phyloP scores from a whole-genome alignment of 352 stramenopile genomes.

The Phytophthora aleatoria region DNA sequence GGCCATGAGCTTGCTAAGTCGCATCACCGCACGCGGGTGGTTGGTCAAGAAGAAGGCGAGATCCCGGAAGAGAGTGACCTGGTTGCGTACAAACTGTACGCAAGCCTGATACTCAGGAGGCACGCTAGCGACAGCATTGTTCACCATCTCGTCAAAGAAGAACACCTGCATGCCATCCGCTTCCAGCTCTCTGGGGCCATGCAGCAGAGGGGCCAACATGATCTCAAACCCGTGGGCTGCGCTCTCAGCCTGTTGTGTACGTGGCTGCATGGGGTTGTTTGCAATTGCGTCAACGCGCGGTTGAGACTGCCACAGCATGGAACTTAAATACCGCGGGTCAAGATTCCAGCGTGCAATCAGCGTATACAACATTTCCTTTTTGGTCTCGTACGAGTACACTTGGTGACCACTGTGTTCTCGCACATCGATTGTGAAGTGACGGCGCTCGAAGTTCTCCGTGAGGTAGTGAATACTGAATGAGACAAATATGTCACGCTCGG shows the following conservation, averaged over 20 bases:
- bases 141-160: conserved; percentile 54
- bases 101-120: conserved; percentile 39
- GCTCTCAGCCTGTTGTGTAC: conserved; percentile 45
- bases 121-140: conserved; percentile 40
- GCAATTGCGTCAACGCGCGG: conserved; percentile 28
- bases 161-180: conserved; percentile 46
- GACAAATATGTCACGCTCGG: conserved; percentile 50
- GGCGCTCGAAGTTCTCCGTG: conserved; percentile 45
- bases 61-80: conserved; percentile 46
- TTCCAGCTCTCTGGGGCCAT: conserved; percentile 36
- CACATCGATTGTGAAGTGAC: conserved; percentile 55
- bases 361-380: conserved; percentile 47
- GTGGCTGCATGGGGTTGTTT: conserved; percentile 18
- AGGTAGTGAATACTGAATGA: conserved; percentile 55
- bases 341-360: conserved; percentile 53
- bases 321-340: conserved; percentile 49
- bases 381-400: conserved; percentile 41
- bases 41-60: conserved; percentile 53
- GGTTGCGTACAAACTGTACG: conserved; percentile 41
- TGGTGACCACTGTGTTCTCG: conserved; percentile 48
- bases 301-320: conserved; percentile 55
- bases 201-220: conserved; percentile 48
- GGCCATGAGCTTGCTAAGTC: conserved; percentile 45
- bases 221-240: conserved; percentile 50
- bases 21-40: conserved; percentile 45